Evolutionary conservation across 2,329 filamentous ascomycete species (phyloP).

Genomic region (Arthrobotrys conoides): DNA sequence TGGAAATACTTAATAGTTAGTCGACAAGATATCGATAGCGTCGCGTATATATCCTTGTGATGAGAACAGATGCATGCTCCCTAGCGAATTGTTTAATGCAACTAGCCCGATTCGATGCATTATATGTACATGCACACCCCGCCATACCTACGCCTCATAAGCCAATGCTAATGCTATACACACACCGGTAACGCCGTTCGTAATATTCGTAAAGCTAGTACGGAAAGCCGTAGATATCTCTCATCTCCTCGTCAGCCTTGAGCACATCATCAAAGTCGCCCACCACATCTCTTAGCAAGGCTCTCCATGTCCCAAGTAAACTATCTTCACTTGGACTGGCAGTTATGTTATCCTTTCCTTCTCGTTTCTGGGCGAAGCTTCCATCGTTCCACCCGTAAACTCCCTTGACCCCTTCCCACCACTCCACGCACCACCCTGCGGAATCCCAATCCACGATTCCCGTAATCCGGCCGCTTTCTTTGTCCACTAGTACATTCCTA

Average conservation of each 20-base stretch:
- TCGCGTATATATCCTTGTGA: not conserved
- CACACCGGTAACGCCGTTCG: slow-evolving; percentile 34
- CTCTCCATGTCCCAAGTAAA: slow-evolving; percentile 37
- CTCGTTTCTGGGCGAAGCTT: slow-evolving; percentile 31
- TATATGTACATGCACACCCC: slow-evolving; percentile 34
- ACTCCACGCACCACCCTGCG: slow-evolving; percentile 55
- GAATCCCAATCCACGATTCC: slow-evolving; percentile 60
- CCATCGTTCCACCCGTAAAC: slow-evolving; percentile 53
- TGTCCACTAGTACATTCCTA: slow-evolving; percentile 56
- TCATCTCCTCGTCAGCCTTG: slow-evolving; percentile 54
- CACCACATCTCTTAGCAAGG: slow-evolving; percentile 38
- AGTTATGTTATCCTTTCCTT: not conserved
- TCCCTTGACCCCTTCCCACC: slow-evolving; percentile 59
- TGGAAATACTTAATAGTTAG: not conserved
- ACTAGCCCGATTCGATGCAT: not conserved
- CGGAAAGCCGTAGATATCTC: slow-evolving; percentile 59
- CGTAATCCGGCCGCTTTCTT: slow-evolving; percentile 46
- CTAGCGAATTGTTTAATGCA: slow-evolving; percentile 34
- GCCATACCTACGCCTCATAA: slow-evolving; percentile 12
- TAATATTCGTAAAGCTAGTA: slow-evolving; percentile 39
- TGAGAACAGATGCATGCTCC: not conserved
- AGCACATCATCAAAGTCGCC: slow-evolving; percentile 50
- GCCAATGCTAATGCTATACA: slow-evolving; percentile 20
- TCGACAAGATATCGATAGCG: not conserved
- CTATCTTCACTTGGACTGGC: not conserved